Base-by-base conservation (phyloP, 257 asterid genomes). In the Nicotiana obtusifolia region DNA sequence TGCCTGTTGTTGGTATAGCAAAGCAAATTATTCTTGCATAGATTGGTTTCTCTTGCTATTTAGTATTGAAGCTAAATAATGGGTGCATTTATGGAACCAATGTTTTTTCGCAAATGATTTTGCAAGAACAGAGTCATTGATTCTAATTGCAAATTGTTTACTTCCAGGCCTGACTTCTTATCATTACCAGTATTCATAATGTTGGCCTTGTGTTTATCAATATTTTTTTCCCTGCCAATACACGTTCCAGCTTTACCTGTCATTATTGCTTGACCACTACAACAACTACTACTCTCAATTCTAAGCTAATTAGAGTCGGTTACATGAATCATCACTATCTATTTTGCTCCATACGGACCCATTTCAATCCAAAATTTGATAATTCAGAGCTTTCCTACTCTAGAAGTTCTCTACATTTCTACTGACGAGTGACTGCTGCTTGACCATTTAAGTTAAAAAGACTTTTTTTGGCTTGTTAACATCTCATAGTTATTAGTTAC, bases 1-100 rank as follows among this genome's bases (percentile, higher is more conserved):
- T 94, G 99, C 99, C 96, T 20, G 93, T 95, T 76, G 89, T 95
- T 83, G 99, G 99, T 95, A 91, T 80, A 84, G 64, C 33, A n/a
- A 71, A 61, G 65, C 64, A 49, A 22, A 56, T 54, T 81, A 16
- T 53, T 56, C 62, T 81, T 26, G 33, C 76, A 28, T 52, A 64
- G 20, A 53, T 24, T 75, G 19, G 35, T 62, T 57, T 68, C 83
- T 49, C 52, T 35, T 60, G 24, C 75, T 24, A 28, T n/a, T 33
- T n/a, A 35, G 10, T 77, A 5, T 79, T 37, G 56, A 37, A 73
- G 24, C 15, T 73, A 47, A 73, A 24, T 73, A 24, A 47, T 49
- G 52, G 62, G 41, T 73, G 41, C 79, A 47, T 73, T 35, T 31
- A 49, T 73, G 79, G 62, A 15, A 49, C 16, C 30, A 10, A 35